Evolutionary conservation across 2,329 filamentous ascomycete genomes (phyloP), one percentile per base, ranked within the genome.

Genomic region (Stenocarpella maydis): DNA sequence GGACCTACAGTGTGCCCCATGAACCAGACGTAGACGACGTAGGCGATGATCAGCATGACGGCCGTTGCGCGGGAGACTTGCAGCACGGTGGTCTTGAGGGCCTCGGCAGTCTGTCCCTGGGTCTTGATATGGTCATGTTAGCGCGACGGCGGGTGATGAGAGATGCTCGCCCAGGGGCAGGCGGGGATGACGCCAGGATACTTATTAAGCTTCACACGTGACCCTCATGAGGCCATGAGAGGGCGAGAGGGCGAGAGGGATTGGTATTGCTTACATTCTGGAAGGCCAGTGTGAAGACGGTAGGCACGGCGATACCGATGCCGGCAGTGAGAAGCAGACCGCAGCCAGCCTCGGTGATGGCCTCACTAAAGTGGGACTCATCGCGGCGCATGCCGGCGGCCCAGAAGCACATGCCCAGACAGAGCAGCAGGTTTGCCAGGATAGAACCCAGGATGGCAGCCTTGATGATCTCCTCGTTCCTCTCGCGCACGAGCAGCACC

Each of bases 401-500:
- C 71, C 95, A 88, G 82, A 97, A 97, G 78, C 93, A 96, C 65
- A 91, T 76, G 0, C 94, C 94, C 31, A 97, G 80, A 74, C 93
- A 97, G 1, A 97, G 84, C 53, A 97, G 81, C 81, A 96, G 87
- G 39, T 94, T 97, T 15, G 94, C 93, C 41, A 97, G 79, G 53
- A 97, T 92, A 0, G 92, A 95, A 43, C 94, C 93, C 0, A 97
- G 82, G 67, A 97, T 95, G 31, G 94, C 93, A 65, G 92, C 92
- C 76, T 93, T 89, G 74, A 97, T 93, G 74, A 96, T 92, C n/a
- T 86, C 84, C 70, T 91, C 90, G 78, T 83, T 79, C 64, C 83
- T 73, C 2, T 82, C 79, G 14, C 67, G 55, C 1, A 78, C 78
- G 5, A 96, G 84, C 53, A 97, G 81, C 2, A 95, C 87, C 83